These are phyloP conservation scores for Vachellia pachyceras DNA, from an alignment of 306 rosid species.

Conservation along the genomic window DNA sequence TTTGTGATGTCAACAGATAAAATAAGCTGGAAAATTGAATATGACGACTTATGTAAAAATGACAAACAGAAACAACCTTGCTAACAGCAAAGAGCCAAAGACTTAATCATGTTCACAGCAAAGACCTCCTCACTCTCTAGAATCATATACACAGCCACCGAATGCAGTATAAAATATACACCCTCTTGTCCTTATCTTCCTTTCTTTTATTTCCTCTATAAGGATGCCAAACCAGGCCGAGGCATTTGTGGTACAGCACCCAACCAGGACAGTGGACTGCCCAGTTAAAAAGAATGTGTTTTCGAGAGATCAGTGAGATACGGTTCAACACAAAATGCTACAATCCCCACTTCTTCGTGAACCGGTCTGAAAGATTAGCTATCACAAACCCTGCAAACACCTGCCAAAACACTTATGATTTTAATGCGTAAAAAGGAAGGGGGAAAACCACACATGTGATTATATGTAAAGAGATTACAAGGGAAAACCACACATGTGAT, in stretches of 20 bases:
- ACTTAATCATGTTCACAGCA: constrained; percentile 25
- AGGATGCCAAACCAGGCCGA: constrained; percentile 26
- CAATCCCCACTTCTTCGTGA: constrained; percentile 69
- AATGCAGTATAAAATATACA: constrained; percentile 11
- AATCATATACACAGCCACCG: constrained; percentile 51
- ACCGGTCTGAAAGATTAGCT: constrained; percentile 83
- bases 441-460: no score
- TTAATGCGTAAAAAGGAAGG: constrained; percentile 11
- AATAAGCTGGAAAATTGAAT: constrained; percentile 5
- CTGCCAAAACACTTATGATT: constrained; percentile 45
- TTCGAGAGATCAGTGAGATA: constrained; percentile 26
- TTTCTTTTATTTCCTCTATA: not conserved
- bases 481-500: no score
- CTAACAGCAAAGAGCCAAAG: no score
- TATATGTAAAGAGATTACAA: no score
- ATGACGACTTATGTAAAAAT: not conserved
- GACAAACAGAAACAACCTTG: constrained; percentile 8
- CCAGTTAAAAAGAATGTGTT: constrained; percentile 51
- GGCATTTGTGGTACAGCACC: constrained; percentile 27
- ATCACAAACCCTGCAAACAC: constrained; percentile 88
- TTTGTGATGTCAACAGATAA: not conserved
- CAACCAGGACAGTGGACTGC: constrained; percentile 20
- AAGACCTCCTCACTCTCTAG: constrained; percentile 34
- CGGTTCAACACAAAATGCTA: constrained; percentile 48
- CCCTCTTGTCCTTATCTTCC: not conserved